Evolutionary conservation across 2,329 filamentous ascomycete species (phyloP).

Genomic region (Curvularia lunata): DNA sequence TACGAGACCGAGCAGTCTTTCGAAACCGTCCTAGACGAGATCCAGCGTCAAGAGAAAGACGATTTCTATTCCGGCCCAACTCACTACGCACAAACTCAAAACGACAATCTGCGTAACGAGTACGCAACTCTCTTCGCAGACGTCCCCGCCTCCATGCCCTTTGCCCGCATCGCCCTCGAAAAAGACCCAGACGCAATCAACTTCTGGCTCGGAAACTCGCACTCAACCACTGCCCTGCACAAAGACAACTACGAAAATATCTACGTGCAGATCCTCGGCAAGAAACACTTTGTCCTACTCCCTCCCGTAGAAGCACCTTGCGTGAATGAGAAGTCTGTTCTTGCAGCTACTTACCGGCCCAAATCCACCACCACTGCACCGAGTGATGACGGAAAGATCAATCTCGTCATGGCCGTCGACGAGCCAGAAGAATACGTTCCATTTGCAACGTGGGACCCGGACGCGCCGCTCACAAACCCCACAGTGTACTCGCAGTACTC

Average conservation of each 20-base stretch:
- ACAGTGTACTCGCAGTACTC: conserved; percentile 67
- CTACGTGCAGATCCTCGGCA: conserved; percentile 76
- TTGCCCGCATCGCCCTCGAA: conserved; percentile 73
- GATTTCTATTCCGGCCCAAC: conserved; percentile 15
- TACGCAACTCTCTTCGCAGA: conserved; percentile 68
- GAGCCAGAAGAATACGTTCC: conserved; percentile 60
- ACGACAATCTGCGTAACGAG: conserved; percentile 80
- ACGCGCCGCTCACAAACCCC: conserved; percentile 53
- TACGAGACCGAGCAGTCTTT: conserved; percentile 71
- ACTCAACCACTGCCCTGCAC: conserved; percentile 74
- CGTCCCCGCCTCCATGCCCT: conserved; percentile 70
- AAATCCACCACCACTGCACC: background rate
- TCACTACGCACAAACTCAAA: conserved; percentile 78
- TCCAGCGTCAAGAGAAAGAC: conserved; percentile 63
- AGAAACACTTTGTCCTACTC: conserved; percentile 76
- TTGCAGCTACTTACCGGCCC: conserved; percentile 63
- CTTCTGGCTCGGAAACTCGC: conserved; percentile 77
- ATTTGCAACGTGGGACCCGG: conserved; percentile 78
- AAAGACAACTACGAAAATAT: conserved; percentile 88
- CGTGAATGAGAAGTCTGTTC: conserved; percentile 67
- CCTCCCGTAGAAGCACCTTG: conserved; percentile 74
- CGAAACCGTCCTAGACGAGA: conserved; percentile 64
- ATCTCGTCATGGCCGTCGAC: conserved; percentile 44
- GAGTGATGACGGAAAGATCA: conserved; percentile 20
- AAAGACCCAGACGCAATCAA: conserved; percentile 76